These are phyloP conservation scores for Lichtheimia corymbifera DNA, from an alignment of 371 early-diverging fungal genomes.

Conservation along the genomic window DNA sequence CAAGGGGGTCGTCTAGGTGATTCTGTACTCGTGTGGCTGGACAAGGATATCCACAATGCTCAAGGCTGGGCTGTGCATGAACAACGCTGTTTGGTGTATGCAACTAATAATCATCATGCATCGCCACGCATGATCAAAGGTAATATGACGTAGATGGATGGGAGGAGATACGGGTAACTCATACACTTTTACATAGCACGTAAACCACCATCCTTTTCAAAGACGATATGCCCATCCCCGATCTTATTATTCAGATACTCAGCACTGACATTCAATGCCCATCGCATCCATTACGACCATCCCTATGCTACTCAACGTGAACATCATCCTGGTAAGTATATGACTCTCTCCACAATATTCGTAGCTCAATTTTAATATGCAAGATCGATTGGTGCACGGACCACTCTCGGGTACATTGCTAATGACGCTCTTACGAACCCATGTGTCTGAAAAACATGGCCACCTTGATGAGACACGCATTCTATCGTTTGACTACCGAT, in stretches of 20 bases:
- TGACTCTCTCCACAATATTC: neutral
- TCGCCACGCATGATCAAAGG: slow-evolving; percentile 1
- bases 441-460: slow-evolving; percentile 5
- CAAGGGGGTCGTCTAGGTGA: slow-evolving; percentile 53
- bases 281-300: slow-evolving; percentile 85
- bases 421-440: slow-evolving; percentile 50
- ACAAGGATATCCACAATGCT: slow-evolving; percentile 63
- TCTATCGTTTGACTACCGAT: slow-evolving; percentile 66
- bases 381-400: slow-evolving; percentile 76
- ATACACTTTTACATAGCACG: neutral
- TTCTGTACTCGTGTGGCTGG: slow-evolving; percentile 70
- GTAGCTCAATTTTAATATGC: neutral
- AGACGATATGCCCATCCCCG: slow-evolving; percentile 56
- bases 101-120: slow-evolving; percentile 26
- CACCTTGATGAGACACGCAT: slow-evolving; percentile 25
- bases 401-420: slow-evolving; percentile 73
- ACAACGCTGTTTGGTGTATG: slow-evolving; percentile 71
- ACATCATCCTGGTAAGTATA: slow-evolving; percentile 61
- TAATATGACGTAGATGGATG: neutral
- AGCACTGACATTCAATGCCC: slow-evolving; percentile 83
- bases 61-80: slow-evolving; percentile 71
- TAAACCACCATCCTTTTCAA: slow-evolving; percentile 55
- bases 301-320: slow-evolving; percentile 67
- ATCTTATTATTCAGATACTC: slow-evolving; percentile 82
- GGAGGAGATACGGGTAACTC: too few relatives aligned